Conservation (phyloP, 2,329 filamentous ascomycete genomes). For the Orbilia ellipsospora region DNA sequence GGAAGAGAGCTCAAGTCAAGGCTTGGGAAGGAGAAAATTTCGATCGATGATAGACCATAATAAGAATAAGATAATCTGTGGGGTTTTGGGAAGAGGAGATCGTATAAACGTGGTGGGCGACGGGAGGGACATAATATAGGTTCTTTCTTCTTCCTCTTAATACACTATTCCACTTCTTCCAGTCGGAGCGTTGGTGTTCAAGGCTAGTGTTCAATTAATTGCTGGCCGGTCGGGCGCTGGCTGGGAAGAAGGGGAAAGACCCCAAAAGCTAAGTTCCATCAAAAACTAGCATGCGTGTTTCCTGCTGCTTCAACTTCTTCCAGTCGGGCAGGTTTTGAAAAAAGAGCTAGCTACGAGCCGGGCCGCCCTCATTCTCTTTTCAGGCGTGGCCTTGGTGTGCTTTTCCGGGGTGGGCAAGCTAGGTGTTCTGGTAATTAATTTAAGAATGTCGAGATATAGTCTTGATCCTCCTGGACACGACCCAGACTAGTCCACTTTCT, state of each 20-base stretch:
- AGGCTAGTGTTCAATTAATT: background rate
- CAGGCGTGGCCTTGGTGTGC: slow-evolving; percentile 49
- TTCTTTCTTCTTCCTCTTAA: background rate
- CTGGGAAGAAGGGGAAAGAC: background rate
- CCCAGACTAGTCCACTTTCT: slow-evolving; percentile 44
- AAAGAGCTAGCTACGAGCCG: slow-evolving; percentile 29
- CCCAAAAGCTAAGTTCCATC: too few species aligned
- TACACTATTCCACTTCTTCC: too few species aligned
- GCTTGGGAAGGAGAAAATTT: slow-evolving; percentile 35
- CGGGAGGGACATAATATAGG: slow-evolving; percentile 55
- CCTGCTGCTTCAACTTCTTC: slow-evolving; percentile 26
- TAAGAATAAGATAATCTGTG: slow-evolving; percentile 22
- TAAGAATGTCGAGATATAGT: slow-evolving; percentile 53
- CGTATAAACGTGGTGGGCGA: slow-evolving; percentile 52
- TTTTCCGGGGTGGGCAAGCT: slow-evolving; percentile 31
- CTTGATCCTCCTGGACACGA: background rate
- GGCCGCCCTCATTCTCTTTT: slow-evolving; percentile 50
- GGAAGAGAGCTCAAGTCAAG: slow-evolving; percentile 8
- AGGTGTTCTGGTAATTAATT: slow-evolving; percentile 49
- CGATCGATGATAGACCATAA: slow-evolving; percentile 39
- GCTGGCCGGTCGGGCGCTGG: slow-evolving; percentile 4
- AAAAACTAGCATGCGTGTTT: slow-evolving; percentile 25
- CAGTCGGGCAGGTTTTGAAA: slow-evolving; percentile 52
- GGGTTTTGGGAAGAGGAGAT: slow-evolving; percentile 52
- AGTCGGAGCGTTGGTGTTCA: background rate